Conservation (phyloP, 1,284 basidiomycete genomes). For the Jaminaea rosea region DNA sequence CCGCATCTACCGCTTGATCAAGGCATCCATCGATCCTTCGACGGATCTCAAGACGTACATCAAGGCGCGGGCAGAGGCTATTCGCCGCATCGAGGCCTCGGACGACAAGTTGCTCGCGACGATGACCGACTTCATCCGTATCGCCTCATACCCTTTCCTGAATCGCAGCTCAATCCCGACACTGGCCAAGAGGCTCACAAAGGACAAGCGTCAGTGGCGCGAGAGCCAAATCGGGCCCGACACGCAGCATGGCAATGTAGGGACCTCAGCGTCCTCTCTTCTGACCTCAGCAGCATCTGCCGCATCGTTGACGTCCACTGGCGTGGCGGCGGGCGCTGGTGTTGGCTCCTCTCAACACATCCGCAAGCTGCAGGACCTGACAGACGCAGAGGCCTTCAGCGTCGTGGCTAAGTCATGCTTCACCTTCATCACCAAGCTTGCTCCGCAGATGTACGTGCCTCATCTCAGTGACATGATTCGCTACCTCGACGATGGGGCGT, state of each 20-base stretch:
- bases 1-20: slow-evolving; percentile 73
- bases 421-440: slow-evolving; percentile 64
- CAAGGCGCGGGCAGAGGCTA: slow-evolving; percentile 52
- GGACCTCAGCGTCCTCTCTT: too few relatives aligned
- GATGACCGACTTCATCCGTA: slow-evolving; percentile 64
- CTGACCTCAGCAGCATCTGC: not conserved
- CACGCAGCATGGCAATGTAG: too few relatives aligned
- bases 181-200: slow-evolving; percentile 59
- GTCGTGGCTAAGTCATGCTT: slow-evolving; percentile 47
- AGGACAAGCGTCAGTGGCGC: slow-evolving; percentile 45
- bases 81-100: slow-evolving; percentile 15
- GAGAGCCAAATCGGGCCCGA: not conserved
- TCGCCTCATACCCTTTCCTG: slow-evolving; percentile 63
- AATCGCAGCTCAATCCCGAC: slow-evolving; percentile 78
- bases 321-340: too few relatives aligned
- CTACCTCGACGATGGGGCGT: slow-evolving; percentile 57
- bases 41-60: slow-evolving; percentile 70
- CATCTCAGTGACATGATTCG: slow-evolving; percentile 69
- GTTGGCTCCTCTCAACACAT: too few relatives aligned
- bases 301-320: not conserved
- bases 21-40: slow-evolving; percentile 69
- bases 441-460: slow-evolving; percentile 63
- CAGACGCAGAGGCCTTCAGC: slow-evolving; percentile 20
- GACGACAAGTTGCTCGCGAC: slow-evolving; percentile 50
- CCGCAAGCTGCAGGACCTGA: slow-evolving; percentile 3